These are phyloP conservation scores for Carnegiea gigantea DNA, from an alignment of 179 eudicot genomes.

Conservation along the genomic window DNA sequence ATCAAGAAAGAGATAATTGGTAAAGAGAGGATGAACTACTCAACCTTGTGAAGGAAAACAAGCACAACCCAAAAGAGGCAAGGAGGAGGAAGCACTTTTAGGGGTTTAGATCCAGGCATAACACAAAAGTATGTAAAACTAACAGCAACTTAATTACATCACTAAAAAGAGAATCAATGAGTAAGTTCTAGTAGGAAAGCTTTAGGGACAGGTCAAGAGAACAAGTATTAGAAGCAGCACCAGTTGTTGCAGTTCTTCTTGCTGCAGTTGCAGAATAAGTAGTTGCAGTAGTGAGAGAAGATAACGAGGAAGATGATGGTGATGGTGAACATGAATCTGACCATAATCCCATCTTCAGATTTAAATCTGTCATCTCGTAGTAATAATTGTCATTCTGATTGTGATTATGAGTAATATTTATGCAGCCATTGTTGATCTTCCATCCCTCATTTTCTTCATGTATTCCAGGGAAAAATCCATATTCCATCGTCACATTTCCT, in stretches of 20 bases:
- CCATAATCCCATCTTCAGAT: constrained; percentile 26
- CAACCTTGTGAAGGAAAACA: neutral
- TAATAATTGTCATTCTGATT: constrained; percentile 7
- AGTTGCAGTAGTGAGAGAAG: constrained; percentile 35
- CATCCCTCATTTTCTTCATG: constrained; percentile 20
- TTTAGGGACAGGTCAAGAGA: constrained; percentile 69
- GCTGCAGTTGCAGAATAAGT: neutral
- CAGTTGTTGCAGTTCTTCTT: constrained; percentile 13
- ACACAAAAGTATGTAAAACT: constrained; percentile 31
- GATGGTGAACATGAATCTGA: constrained; percentile 23
- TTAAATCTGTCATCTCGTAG: constrained; percentile 24
- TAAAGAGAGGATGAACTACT: neutral
- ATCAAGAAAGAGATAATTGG: neutral
- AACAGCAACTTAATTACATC: constrained; percentile 30
- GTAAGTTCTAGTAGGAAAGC: constrained; percentile 32
- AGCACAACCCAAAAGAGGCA: constrained; percentile 23
- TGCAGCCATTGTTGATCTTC: neutral
- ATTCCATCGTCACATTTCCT: constrained; percentile 47
- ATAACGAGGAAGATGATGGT: constrained; percentile 26
- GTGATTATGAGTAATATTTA: neutral
- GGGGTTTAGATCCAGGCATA: constrained; percentile 18
- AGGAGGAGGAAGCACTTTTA: constrained; percentile 26
- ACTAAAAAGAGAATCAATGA: neutral
- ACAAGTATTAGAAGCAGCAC: constrained; percentile 17
- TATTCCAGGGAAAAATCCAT: constrained; percentile 54